Evolutionary conservation across 495 filamentous ascomycete species (phyloP).

Genomic region (Aspergillus homomorphus): DNA sequence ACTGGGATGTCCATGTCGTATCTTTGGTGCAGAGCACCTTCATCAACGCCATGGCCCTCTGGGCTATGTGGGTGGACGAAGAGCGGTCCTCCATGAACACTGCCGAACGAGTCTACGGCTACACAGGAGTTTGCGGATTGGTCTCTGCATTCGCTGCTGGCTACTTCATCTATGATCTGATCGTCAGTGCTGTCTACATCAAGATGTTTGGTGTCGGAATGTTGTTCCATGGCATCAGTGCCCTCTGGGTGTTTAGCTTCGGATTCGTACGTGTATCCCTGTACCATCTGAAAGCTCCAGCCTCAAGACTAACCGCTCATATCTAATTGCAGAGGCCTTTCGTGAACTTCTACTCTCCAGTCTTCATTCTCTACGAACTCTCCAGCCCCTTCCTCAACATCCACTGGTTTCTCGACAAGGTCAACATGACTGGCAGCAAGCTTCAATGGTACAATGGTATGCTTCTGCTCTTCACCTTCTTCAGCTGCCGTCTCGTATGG

Average conservation of each 20-base stretch:
- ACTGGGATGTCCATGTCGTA: slow-evolving; percentile 97
- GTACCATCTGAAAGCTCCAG: neutral
- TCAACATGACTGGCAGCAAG: slow-evolving; percentile 83
- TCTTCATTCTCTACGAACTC: slow-evolving; percentile 97
- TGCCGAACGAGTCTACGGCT: slow-evolving; percentile 82
- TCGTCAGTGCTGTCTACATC: slow-evolving; percentile 66
- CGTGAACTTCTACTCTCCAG: slow-evolving; percentile 84
- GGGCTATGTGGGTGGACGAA: slow-evolving; percentile 75
- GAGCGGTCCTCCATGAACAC: slow-evolving; percentile 71
- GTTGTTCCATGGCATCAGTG: slow-evolving; percentile 83
- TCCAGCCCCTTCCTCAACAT: slow-evolving; percentile 92
- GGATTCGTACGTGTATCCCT: slow-evolving; percentile 73
- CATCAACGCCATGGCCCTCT: slow-evolving; percentile 76
- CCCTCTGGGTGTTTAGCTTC: slow-evolving; percentile 79
- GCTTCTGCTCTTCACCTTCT: slow-evolving; percentile 63
- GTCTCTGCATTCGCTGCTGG: slow-evolving; percentile 81
- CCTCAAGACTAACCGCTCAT: slow-evolving; percentile 1
- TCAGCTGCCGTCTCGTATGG: slow-evolving; percentile 86
- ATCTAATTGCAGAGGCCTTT: slow-evolving; percentile 68
- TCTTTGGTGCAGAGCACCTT: slow-evolving; percentile 80
- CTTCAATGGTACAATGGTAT: slow-evolving; percentile 87
- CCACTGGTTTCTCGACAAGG: slow-evolving; percentile 99
- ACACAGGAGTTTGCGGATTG: slow-evolving; percentile 77
- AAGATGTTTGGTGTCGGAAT: slow-evolving; percentile 84
- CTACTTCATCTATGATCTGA: slow-evolving; percentile 95